phyloP scores from a whole-genome alignment of 805 yeast species.

The Wickerhamomyces chambardii region DNA sequence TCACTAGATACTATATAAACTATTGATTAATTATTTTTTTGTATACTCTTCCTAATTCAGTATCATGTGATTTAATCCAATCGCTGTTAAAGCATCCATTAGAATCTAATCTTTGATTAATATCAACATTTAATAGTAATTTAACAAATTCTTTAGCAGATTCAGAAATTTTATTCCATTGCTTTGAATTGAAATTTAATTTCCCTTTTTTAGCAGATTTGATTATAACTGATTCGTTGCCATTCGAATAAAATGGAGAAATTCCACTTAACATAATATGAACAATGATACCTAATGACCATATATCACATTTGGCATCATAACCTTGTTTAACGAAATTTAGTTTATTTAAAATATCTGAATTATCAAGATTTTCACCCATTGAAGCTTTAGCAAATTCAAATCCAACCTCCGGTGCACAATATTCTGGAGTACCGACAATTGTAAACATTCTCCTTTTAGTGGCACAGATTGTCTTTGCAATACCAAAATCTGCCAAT shows the following conservation, averaged over 20 bases:
- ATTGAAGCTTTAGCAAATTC: slow-evolving; percentile 21
- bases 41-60: slow-evolving; percentile 27
- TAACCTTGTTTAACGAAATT: slow-evolving; percentile 26
- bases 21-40: slow-evolving; percentile 10
- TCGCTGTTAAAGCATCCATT: slow-evolving; percentile 29
- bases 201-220: slow-evolving; percentile 31
- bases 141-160: slow-evolving; percentile 38
- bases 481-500: slow-evolving; percentile 64
- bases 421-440: slow-evolving; percentile 61
- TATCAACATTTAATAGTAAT: slow-evolving; percentile 28
- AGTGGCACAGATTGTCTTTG: slow-evolving; percentile 22
- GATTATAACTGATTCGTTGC: slow-evolving; percentile 31
- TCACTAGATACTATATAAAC: no score
- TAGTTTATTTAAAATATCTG: slow-evolving; percentile 14
- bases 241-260: slow-evolving; percentile 51
- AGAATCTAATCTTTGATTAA: slow-evolving; percentile 25
- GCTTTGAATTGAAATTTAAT: slow-evolving; percentile 25
- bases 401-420: slow-evolving; percentile 64
- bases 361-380: slow-evolving; percentile 16
- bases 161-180: slow-evolving; percentile 32
- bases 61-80: slow-evolving; percentile 37
- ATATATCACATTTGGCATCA: slow-evolving; percentile 50
- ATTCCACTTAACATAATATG: slow-evolving; percentile 55
- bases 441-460: slow-evolving; percentile 36
- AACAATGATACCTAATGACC: slow-evolving; percentile 59